A percentile compares a stretch with the other conserved stretches of the same genome.
Evolutionary conservation across 345 rosid genomes (phyloP).

Genomic region (Raphanus sativus): DNA sequence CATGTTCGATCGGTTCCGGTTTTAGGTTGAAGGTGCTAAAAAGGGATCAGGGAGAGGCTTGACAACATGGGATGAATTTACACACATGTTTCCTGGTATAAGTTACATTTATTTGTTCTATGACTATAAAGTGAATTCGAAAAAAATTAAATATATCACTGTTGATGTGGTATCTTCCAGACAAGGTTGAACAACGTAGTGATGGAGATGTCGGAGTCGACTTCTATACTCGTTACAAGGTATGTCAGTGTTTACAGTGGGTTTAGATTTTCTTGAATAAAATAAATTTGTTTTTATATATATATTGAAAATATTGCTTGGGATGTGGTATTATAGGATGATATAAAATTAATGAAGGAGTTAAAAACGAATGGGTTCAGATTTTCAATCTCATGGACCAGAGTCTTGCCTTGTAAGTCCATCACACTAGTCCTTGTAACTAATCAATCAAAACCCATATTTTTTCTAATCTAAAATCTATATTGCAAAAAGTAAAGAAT

Average conservation of each 20-base stretch:
- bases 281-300: background rate
- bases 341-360: slow-evolving; percentile 34
- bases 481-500: background rate
- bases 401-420: slow-evolving; percentile 37
- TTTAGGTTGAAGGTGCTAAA: slow-evolving; percentile 42
- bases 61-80: slow-evolving; percentile 38
- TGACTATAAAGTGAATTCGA: background rate
- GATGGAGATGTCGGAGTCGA: slow-evolving; percentile 32
- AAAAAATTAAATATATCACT: background rate
- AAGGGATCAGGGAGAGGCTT: slow-evolving; percentile 39
- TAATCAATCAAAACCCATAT: background rate
- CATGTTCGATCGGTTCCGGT: background rate
- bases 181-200: slow-evolving; percentile 12
- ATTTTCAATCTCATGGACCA: slow-evolving; percentile 41
- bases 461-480: background rate
- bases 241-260: background rate
- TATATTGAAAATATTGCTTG: background rate
- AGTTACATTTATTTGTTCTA: background rate
- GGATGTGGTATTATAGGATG: slow-evolving; percentile 19
- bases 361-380: slow-evolving; percentile 36
- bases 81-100: slow-evolving; percentile 37
- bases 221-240: slow-evolving; percentile 39
- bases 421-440: background rate
- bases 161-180: slow-evolving; percentile 11
- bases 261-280: background rate